Evolutionary conservation across 192 early-diverging fungal genomes (phyloP).

Genomic region (Dissophora globulifera): DNA sequence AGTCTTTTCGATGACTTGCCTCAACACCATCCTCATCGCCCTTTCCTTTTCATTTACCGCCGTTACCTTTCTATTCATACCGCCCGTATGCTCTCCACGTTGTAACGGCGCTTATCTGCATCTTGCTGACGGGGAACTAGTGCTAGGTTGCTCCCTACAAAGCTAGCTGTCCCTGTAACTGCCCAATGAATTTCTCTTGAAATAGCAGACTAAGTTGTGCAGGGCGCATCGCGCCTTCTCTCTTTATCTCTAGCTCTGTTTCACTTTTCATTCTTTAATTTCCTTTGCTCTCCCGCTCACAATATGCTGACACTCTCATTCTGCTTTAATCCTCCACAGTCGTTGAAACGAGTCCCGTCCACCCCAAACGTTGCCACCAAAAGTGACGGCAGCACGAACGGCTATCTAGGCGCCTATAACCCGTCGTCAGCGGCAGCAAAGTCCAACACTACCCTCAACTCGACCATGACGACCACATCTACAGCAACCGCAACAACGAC

Average conservation of each 20-base stretch:
- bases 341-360: constrained; percentile 61
- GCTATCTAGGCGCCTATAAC: constrained; percentile 29
- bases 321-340: constrained; percentile 19
- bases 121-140: no score
- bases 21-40: no score
- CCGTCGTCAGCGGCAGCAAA: constrained; percentile 27
- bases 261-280: background rate
- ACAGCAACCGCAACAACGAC: constrained; percentile 11
- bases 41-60: no score
- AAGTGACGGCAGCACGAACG: constrained; percentile 12
- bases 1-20: no score
- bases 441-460: constrained; percentile 39
- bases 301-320: constrained; percentile 14
- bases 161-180: no score
- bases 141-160: no score
- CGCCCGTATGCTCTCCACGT: no score
- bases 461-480: constrained; percentile 37
- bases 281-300: background rate
- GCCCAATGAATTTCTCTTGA: no score
- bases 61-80: no score
- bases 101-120: no score
- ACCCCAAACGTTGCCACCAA: constrained; percentile 54
- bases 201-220: no score
- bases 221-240: background rate
- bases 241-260: background rate